A percentile compares a stretch with the other conserved stretches of the same genome.
These are phyloP conservation scores for Karstenula rhodostoma DNA, from an alignment of 2,329 filamentous ascomycete species.

Conservation along the genomic window DNA sequence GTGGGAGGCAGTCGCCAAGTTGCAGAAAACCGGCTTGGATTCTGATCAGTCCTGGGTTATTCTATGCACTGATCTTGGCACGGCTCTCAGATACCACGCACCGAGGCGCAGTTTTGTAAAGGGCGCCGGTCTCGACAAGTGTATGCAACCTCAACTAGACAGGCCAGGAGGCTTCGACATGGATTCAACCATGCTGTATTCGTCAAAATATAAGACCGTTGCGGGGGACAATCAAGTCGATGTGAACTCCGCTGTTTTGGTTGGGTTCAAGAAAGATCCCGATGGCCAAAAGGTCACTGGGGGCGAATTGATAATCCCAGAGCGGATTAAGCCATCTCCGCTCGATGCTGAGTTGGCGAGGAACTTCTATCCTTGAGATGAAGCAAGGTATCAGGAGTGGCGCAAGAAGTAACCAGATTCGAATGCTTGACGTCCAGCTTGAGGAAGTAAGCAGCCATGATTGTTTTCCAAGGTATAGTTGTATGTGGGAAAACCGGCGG, in stretches of 20 bases:
- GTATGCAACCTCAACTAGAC: background rate
- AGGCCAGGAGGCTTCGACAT: conserved; percentile 16
- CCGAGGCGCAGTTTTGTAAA: background rate
- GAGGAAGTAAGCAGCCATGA: no score
- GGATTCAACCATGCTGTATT: conserved; percentile 16
- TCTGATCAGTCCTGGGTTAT: background rate
- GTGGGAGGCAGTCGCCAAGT: no score
- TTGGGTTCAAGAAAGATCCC: background rate
- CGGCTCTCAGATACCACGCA: background rate
- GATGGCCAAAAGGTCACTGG: conserved; percentile 5
- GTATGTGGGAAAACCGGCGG: no score
- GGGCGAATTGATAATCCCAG: background rate
- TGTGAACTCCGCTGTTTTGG: background rate
- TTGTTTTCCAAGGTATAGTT: no score
- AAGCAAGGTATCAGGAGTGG: background rate
- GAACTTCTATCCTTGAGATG: background rate
- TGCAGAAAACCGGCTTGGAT: no score
- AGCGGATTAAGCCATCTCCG: background rate
- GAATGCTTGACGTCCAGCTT: no score
- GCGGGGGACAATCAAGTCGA: background rate
- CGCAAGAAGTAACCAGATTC: background rate
- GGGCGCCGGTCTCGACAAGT: background rate
- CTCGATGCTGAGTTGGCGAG: background rate
- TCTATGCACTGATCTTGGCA: background rate
- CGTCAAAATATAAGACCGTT: background rate